These are phyloP conservation scores for Oryza australiensis DNA, from an alignment of 176 grass and related monocot species.

Conservation along the genomic window DNA sequence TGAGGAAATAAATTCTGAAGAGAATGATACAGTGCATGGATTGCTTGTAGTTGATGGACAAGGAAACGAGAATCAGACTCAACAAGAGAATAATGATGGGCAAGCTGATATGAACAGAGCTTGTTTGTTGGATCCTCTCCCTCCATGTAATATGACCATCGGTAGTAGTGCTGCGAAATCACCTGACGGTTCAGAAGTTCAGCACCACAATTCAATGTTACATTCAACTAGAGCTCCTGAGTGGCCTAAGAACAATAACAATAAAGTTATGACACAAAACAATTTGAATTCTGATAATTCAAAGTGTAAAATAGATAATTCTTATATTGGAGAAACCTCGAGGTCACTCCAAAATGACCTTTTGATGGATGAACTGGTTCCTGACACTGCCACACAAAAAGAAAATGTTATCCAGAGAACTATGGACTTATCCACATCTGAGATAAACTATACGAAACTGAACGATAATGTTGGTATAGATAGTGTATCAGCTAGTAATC, in stretches of 20 bases:
- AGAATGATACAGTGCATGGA: conserved; percentile 36
- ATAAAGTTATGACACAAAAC: conserved; percentile 7
- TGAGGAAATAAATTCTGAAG: conserved; percentile 33
- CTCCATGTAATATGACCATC: conserved; percentile 32
- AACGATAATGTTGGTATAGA: conserved; percentile 35
- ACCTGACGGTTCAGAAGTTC: conserved; percentile 42
- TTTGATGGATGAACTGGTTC: conserved; percentile 39
- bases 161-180: conserved; percentile 29
- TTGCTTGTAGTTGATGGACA: conserved; percentile 31
- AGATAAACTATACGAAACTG: conserved; percentile 19
- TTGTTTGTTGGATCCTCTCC: conserved; percentile 25
- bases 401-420: conserved; percentile 26
- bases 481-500: conserved; percentile 52
- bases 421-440: conserved; percentile 20
- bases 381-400: background rate
- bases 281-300: conserved; percentile 40
- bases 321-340: conserved; percentile 31
- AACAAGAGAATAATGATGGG: conserved; percentile 35
- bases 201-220: conserved; percentile 15
- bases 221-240: conserved; percentile 7
- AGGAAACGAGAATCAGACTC: conserved; percentile 30
- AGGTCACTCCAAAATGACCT: conserved; percentile 33
- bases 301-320: conserved; percentile 32
- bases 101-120: background rate
- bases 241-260: background rate